These are phyloP conservation scores for Lachnellula arida DNA, from an alignment of 2,329 filamentous ascomycete genomes.

Conservation along the genomic window DNA sequence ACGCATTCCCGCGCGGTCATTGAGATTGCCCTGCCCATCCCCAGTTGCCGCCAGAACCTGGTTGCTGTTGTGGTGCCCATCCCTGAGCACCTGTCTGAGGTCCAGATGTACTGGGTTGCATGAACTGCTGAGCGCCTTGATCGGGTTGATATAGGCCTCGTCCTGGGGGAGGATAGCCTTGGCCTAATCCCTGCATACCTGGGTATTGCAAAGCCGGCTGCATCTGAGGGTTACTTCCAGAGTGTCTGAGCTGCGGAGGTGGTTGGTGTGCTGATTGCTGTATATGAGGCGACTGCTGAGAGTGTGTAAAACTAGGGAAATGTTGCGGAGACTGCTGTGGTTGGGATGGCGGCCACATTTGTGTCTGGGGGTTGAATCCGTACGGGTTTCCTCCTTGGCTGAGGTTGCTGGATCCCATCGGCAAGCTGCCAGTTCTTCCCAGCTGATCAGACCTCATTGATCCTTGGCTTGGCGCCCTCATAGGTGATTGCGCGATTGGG, in stretches of 20 bases:
- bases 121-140: slow-evolving; percentile 60
- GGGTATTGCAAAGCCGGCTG: slow-evolving; percentile 57
- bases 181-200: slow-evolving; percentile 57
- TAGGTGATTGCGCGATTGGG: slow-evolving; percentile 66
- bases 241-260: slow-evolving; percentile 56
- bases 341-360: slow-evolving; percentile 60
- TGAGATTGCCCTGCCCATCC: slow-evolving; percentile 29
- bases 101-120: slow-evolving; percentile 53
- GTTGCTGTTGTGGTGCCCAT: slow-evolving; percentile 31
- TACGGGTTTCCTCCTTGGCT: slow-evolving; percentile 45
- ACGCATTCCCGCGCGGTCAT: slow-evolving; percentile 9
- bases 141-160: slow-evolving; percentile 58
- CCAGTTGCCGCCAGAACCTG: slow-evolving; percentile 26
- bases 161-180: slow-evolving; percentile 50
- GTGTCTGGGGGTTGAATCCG: slow-evolving; percentile 56
- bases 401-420: slow-evolving; percentile 50
- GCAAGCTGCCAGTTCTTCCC: slow-evolving; percentile 59
- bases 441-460: slow-evolving; percentile 55
- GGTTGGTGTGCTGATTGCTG: slow-evolving; percentile 49
- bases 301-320: slow-evolving; percentile 48
- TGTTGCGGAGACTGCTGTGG: slow-evolving; percentile 59
- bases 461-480: slow-evolving; percentile 62
- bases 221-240: slow-evolving; percentile 49
- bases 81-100: slow-evolving; percentile 28
- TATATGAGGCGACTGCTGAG: slow-evolving; percentile 34